Evolutionary conservation across 768 basidiomycete genomes (phyloP), one percentile per base, ranked within the genome.

Genomic region (Kwoniella sp.): DNA sequence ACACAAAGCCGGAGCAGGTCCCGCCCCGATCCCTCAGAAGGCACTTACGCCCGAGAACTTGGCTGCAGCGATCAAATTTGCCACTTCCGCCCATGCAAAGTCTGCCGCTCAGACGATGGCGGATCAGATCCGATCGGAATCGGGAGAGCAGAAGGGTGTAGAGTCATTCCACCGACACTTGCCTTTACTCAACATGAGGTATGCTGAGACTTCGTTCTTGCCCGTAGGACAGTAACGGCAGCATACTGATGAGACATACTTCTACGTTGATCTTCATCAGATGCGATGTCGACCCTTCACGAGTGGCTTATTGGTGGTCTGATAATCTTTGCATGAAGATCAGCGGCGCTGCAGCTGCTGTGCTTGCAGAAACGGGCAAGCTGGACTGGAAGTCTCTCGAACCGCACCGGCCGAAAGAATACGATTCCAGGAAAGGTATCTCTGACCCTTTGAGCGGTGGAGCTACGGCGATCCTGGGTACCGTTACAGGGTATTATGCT

Each of bases 151-250:
- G 25, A 68, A 68, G 53, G 70, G 73, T n/a, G 84, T 85, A 2
- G 84, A 85, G 22, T 84, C 83, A 37, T 87, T 87, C 70, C 86
- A 88, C 72, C 79, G 79, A 47, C 86, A 87, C 72, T 77, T 88
- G 19, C 86, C 87, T 0, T 71, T 88, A 48, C 70, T 85, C 29
- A 86, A 86, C 67, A 87, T 88, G 86, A 79, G 85, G 81, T 81
- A 22, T 50, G 76, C 60, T n/a, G n/a, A n/a, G n/a, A n/a, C n/a
- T n/a, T n/a, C n/a, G n/a, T n/a, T n/a, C n/a, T n/a, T n/a, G n/a
- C n/a, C n/a, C n/a, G n/a, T n/a, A n/a, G n/a, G n/a, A n/a, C n/a
- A n/a, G n/a, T n/a, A n/a, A n/a, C n/a, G n/a, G n/a, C n/a, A n/a
- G n/a, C n/a, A n/a, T n/a, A n/a, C n/a, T n/a, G n/a, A n/a, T n/a